A percentile compares a stretch with the other conserved stretches of the same genome.
Evolutionary conservation across 768 basidiomycete genomes (phyloP).

Genomic region (Suillus paluster): DNA sequence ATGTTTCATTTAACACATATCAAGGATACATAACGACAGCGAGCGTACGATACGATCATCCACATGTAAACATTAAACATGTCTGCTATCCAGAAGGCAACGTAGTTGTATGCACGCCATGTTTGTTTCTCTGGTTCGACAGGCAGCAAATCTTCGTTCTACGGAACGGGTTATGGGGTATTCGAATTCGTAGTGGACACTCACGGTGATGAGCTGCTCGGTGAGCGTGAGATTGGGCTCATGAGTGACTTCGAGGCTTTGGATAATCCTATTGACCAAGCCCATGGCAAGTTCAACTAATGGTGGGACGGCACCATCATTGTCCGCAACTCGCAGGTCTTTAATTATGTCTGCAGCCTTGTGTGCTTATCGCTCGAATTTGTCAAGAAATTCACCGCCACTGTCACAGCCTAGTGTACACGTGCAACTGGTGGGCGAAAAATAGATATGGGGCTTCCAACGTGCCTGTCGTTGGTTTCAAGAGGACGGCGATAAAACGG

Average conservation of each 20-base stretch:
- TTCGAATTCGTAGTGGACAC: conserved; percentile 24
- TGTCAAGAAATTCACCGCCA: not conserved
- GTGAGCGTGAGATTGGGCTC: conserved; percentile 54
- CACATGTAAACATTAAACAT: conserved; percentile 83
- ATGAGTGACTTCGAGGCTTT: conserved; percentile 54
- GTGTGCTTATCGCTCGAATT: not conserved
- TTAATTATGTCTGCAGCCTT: not conserved
- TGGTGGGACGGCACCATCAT: not conserved
- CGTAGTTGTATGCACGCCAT: conserved; percentile 69
- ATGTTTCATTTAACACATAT: not conserved
- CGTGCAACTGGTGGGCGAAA: not conserved
- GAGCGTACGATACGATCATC: conserved; percentile 64
- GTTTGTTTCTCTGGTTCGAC: conserved; percentile 64
- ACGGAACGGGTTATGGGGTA: conserved; percentile 9
- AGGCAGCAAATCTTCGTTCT: conserved; percentile 78
- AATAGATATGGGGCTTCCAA: not conserved
- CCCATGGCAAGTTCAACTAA: conserved; percentile 21
- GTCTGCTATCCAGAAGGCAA: conserved; percentile 81
- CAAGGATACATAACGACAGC: not conserved
- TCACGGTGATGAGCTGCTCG: conserved; percentile 62
- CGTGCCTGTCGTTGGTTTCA: not conserved
- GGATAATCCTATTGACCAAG: conserved; percentile 26
- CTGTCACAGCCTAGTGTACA: not conserved
- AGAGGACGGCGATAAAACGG: no score
- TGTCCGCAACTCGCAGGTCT: not conserved